phyloP scores from a whole-genome alignment of 2,329 filamentous ascomycete genomes.

The Xylaria sp. region DNA sequence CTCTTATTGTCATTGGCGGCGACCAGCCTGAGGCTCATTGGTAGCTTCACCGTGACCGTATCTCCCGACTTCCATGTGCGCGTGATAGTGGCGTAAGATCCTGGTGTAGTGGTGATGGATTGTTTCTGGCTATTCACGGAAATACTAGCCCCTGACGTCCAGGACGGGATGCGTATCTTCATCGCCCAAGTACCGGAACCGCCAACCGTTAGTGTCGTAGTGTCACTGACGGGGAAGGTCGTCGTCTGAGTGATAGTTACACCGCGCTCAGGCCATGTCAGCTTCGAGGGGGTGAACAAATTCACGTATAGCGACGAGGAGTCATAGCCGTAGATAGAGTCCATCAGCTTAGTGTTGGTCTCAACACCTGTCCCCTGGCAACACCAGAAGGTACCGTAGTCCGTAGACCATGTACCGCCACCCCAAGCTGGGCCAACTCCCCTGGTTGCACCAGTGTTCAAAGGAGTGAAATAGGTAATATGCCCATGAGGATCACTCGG shows the following conservation, averaged over 20 bases:
- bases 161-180: conserved; percentile 60
- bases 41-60: conserved; percentile 56
- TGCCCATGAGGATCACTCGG: conserved; percentile 58
- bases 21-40: conserved; percentile 57
- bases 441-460: conserved; percentile 59
- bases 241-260: conserved; percentile 58
- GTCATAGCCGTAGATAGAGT: conserved; percentile 63
- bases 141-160: conserved; percentile 56
- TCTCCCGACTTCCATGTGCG: conserved; percentile 59
- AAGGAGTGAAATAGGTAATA: conserved; percentile 64
- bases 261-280: conserved; percentile 57
- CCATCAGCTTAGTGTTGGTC: conserved; percentile 65
- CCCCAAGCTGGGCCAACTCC: conserved; percentile 61
- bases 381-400: conserved; percentile 41
- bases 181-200: conserved; percentile 49
- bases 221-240: conserved; percentile 56
- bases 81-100: conserved; percentile 56
- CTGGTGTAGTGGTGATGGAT: conserved; percentile 47
- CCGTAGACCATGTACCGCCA: conserved; percentile 64
- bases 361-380: conserved; percentile 60
- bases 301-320: conserved; percentile 59
- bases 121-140: conserved; percentile 55
- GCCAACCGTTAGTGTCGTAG: conserved; percentile 53
- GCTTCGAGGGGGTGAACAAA: conserved; percentile 59
- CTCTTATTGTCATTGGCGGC: conserved; percentile 59